Percentiles rank a stretch among this genome's conserved stretches.
Conservation (phyloP, 176 grass and related monocot genomes). For the Thalia dealbata region DNA sequence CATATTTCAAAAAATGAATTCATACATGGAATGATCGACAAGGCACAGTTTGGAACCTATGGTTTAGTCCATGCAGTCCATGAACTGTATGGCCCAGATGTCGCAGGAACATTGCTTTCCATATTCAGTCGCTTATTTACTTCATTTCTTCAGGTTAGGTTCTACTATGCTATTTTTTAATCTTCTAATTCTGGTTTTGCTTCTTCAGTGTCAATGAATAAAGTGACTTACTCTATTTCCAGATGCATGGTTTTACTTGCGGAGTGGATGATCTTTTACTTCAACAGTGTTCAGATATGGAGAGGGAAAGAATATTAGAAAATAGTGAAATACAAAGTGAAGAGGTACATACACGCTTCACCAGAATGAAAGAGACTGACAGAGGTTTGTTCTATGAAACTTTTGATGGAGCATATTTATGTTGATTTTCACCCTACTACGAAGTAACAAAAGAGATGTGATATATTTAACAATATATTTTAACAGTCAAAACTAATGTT, state of each 20-base stretch:
- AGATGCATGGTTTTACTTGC: constrained; percentile 93
- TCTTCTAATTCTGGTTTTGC: neutral
- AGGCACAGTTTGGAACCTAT: constrained; percentile 66
- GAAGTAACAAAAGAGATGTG: neutral
- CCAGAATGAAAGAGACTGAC: constrained; percentile 1
- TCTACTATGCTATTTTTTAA: neutral
- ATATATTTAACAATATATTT: neutral
- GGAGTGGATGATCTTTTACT: constrained; percentile 81
- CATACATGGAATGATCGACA: constrained; percentile 86
- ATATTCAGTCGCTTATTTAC: constrained; percentile 91
- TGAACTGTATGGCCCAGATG: constrained; percentile 82
- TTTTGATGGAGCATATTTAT: constrained; percentile 2
- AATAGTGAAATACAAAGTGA: constrained; percentile 34
- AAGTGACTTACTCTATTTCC: constrained; percentile 26
- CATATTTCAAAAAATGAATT: constrained; percentile 58
- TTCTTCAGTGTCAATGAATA: neutral
- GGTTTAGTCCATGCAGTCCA: constrained; percentile 87
- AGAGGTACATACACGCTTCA: constrained; percentile 40
- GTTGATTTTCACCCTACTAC: neutral
- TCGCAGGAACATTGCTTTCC: constrained; percentile 66
- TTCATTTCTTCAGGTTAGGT: constrained; percentile 67
- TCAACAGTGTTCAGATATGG: constrained; percentile 19
- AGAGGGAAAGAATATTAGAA: constrained; percentile 32
- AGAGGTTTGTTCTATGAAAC: constrained; percentile 35
- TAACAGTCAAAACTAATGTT: too few species aligned